phyloP scores from a whole-genome alignment of 768 basidiomycete genomes.

The Mrakia gelida region DNA sequence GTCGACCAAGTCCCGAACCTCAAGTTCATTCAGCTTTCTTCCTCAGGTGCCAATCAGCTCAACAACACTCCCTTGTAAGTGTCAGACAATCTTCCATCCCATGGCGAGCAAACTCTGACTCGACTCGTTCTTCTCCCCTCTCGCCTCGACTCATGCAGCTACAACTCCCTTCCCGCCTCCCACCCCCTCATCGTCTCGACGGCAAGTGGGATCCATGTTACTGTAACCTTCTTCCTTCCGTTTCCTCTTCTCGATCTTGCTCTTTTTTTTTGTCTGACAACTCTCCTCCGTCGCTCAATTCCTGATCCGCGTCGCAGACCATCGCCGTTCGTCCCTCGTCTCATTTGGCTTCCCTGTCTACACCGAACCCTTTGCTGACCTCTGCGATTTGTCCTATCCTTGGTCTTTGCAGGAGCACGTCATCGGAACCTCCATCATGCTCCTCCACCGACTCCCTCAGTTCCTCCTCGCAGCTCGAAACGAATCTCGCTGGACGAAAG shows the following conservation, averaged over 20 bases:
- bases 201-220: slow-evolving; percentile 34
- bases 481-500: background rate
- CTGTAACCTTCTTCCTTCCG: background rate
- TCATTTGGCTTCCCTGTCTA: background rate
- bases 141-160: slow-evolving; percentile 1
- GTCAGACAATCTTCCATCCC: background rate
- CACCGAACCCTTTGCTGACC: background rate
- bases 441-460: slow-evolving; percentile 33
- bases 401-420: slow-evolving; percentile 24
- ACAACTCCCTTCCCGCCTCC: slow-evolving; percentile 20
- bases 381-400: background rate
- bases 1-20: slow-evolving; percentile 31
- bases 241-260: background rate
- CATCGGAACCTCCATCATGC: slow-evolving; percentile 30
- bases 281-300: background rate
- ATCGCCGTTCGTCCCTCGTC: background rate
- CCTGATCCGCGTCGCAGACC: background rate
- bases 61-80: slow-evolving; percentile 20
- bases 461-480: slow-evolving; percentile 27
- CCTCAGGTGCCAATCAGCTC: slow-evolving; percentile 31
- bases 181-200: slow-evolving; percentile 26
- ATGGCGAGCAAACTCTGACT: too few relatives aligned
- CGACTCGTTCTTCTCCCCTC: too few relatives aligned
- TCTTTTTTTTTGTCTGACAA: too few relatives aligned
- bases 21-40: slow-evolving; percentile 32